A percentile compares a stretch with the other conserved stretches of the same genome.
Evolutionary conservation across 1,284 basidiomycete genomes (phyloP).

Genomic region (Irpex sp.): DNA sequence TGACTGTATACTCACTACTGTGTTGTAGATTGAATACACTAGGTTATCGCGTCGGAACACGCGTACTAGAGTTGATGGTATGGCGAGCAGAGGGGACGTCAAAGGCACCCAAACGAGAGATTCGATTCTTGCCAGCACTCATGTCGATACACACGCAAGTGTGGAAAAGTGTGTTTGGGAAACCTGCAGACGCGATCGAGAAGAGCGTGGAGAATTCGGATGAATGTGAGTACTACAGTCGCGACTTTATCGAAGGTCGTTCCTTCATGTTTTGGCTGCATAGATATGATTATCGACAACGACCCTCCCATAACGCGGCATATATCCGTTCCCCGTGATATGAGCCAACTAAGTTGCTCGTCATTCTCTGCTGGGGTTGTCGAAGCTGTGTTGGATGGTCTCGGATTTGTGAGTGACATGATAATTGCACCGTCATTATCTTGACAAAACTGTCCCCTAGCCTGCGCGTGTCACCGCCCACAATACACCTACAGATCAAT

Average conservation of each 20-base stretch:
- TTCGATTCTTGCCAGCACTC: slow-evolving; percentile 88
- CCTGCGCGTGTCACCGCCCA: slow-evolving; percentile 98
- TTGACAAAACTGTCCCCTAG: slow-evolving; percentile 49
- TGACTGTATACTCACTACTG: slow-evolving; percentile 46
- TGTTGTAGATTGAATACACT: slow-evolving; percentile 85
- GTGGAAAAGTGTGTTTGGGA: slow-evolving; percentile 94
- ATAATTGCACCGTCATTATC: slow-evolving; percentile 6
- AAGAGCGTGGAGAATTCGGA: slow-evolving; percentile 95
- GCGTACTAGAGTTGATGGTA: slow-evolving; percentile 84
- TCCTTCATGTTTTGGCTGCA: slow-evolving; percentile 4
- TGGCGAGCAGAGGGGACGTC: slow-evolving; percentile 77
- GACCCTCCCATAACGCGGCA: slow-evolving; percentile 91
- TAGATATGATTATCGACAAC: slow-evolving; percentile 99
- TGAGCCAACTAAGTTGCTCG: slow-evolving; percentile 94
- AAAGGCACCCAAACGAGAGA: slow-evolving; percentile 90
- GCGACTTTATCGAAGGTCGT: slow-evolving; percentile 6
- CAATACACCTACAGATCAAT: slow-evolving; percentile 86
- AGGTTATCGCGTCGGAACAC: slow-evolving; percentile 89
- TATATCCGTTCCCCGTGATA: slow-evolving; percentile 94
- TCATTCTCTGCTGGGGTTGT: slow-evolving; percentile 98
- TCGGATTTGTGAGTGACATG: slow-evolving; percentile 86
- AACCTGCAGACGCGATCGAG: slow-evolving; percentile 94
- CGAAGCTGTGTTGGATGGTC: slow-evolving; percentile 95
- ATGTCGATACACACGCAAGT: slow-evolving; percentile 94
- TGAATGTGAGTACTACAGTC: slow-evolving; percentile 75